Conservation (phyloP, 345 rosid species). For the Adansonia digitata region DNA sequence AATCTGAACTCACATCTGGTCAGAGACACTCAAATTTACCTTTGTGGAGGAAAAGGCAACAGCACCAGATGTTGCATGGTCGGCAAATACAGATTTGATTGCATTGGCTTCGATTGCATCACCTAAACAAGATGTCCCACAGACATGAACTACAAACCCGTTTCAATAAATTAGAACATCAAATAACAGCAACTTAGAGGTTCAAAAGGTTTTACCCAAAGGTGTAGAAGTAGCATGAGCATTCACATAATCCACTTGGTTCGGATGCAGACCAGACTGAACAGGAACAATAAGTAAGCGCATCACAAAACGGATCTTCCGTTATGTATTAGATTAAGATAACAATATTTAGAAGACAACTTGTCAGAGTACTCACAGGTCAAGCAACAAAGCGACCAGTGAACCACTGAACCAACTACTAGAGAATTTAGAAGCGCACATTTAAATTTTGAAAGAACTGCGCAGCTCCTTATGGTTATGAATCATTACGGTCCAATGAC, state of each 20-base stretch:
- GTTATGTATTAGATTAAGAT: neutral
- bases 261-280: conserved; percentile 75
- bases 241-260: conserved; percentile 80
- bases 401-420: neutral
- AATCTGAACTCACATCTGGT: neutral
- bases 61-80: conserved; percentile 72
- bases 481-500: neutral
- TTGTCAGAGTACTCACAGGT: neutral
- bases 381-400: neutral
- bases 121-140: conserved; percentile 39
- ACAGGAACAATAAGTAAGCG: conserved; percentile 18
- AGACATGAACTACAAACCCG: conserved; percentile 1
- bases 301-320: conserved; percentile 13
- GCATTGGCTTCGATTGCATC: conserved; percentile 87
- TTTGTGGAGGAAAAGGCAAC: conserved; percentile 91
- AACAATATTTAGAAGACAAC: neutral
- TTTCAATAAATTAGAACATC: neutral
- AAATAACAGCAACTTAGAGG: conserved; percentile 18
- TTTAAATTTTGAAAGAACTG: neutral
- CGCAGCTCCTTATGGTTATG: neutral
- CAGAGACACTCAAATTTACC: conserved; percentile 36
- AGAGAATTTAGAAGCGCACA: neutral
- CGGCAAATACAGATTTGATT: conserved; percentile 61
- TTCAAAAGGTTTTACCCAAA: too few species aligned
- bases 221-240: conserved; percentile 98